phyloP scores from a whole-genome alignment of 2,329 filamentous ascomycete species.

The Diplodia mutila region DNA sequence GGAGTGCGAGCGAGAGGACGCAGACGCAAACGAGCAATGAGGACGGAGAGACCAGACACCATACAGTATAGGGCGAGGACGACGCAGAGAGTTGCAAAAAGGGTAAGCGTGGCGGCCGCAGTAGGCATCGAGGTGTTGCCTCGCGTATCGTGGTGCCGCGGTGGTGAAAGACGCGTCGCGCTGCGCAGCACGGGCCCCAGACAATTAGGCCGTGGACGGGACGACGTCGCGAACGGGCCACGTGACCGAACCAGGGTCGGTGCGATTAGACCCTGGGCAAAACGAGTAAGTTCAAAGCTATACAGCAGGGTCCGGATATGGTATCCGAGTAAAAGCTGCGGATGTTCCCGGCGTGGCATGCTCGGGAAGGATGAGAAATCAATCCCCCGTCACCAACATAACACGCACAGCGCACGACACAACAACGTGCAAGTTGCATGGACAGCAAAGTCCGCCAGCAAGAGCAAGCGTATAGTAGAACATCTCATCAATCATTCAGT shows the following conservation, averaged over 20 bases:
- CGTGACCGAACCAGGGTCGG: neutral
- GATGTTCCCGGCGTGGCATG: neutral
- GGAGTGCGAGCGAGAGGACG: slow-evolving; percentile 28
- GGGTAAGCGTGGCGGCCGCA: slow-evolving; percentile 22
- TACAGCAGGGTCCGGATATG: neutral
- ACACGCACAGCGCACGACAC: neutral
- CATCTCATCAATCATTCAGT: neutral
- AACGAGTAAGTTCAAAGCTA: neutral
- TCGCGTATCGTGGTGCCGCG: slow-evolving; percentile 11
- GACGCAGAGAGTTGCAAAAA: slow-evolving; percentile 34
- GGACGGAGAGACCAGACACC: slow-evolving; percentile 36
- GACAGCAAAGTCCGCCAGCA: neutral
- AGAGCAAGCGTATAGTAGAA: neutral
- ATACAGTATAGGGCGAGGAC: slow-evolving; percentile 43
- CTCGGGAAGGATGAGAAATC: neutral
- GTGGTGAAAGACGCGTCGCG: slow-evolving; percentile 21
- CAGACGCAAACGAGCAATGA: slow-evolving; percentile 37
- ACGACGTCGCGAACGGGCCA: neutral
- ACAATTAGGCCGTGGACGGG: neutral
- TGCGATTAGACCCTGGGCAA: neutral
- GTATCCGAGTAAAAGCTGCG: neutral
- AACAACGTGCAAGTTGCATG: neutral
- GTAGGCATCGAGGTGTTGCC: slow-evolving; percentile 18
- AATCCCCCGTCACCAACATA: neutral
- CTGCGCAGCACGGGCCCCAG: neutral